Evolutionary conservation across 768 basidiomycete species (phyloP), one percentile per base, ranked within the genome.

Genomic region (Amanita muscaria): DNA sequence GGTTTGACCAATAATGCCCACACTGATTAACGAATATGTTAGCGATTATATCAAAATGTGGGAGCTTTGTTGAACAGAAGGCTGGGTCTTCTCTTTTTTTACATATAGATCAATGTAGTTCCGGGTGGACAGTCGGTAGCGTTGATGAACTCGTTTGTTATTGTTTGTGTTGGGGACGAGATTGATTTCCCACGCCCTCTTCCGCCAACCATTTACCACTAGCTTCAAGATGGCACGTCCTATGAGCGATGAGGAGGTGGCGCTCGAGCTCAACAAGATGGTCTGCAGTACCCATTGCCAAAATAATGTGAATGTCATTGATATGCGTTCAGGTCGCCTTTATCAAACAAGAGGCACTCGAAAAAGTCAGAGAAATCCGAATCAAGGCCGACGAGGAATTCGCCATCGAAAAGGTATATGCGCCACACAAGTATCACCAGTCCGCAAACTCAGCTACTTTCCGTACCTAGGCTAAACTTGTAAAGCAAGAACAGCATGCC

Each of bases 321-420:
- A 37, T 27, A 29, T 31, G 5, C 5, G 35, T 30, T 41, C 24
- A 94, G 93, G 89, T 94, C 37, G 83, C 90, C 42, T 97, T 97
- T 73, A 98, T 98, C 76, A 94, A 89, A 67, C 96, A 98, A 60
- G 96, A 99, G 65, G 94, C 94, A 3, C 64, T 88, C 52, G 94
- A 99, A 71, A 99, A 99, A 68, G 93, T 91, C 1, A 73, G 96
- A 6, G 96, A 99, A 67, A 92, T 99, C 49, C 83, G 77, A 51
- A 90, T 97, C 49, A 99, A 99, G 64, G 94, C 96, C 0, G 92
- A 99, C 50, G 93, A 98, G 63, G 94, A 99, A 67, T 98, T 98
- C 59, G 87, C 94, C 15, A 98, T 99, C 53, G 96, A 99, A 64
- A 99, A 99, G 78, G 93, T 82, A 44, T 47, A 51, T 21, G 9